Base-by-base conservation (phyloP, 176 grass and related monocot species). In the Ananas comosus region DNA sequence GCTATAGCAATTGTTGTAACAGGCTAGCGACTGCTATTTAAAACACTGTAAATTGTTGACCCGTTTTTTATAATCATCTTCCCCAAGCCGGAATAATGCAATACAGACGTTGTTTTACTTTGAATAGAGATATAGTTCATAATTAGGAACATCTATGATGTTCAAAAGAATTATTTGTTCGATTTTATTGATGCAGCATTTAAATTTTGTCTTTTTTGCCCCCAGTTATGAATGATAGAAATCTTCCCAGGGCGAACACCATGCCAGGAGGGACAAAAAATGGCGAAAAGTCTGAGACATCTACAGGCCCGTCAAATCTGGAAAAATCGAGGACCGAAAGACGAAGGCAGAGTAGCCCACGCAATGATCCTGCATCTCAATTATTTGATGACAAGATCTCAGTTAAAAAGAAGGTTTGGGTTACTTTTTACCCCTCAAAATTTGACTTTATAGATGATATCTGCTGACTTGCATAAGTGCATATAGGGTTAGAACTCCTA, bases 371-470 rank as follows among this genome's bases (percentile, higher is more conserved):
- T 75, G 24, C 87, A 64, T 74, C 71, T 56, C 87, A 93, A 80
- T 66, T 97, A 64, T 74, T 93, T 24, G 82, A 87, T 78, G 94
- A 90, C 67, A 90, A 77, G 49, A 83, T 97, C 68, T 79, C 93
- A 65, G 49, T 70, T 49, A 97, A 64, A 67, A 86, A 90, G 76
- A 99, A 90, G 86, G 94, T 80, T 51, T 51, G 64, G 12, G 18
- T 70, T 12, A 51, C 53, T 64, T 73, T 53, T 50, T 80, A 17
- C 28, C 3, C 21, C 24, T 12, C 18, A 52, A 4, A 19, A n/a
- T 61, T 22, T 61, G n/a, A 61, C 21, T 19, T 61, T 16, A 61
- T 21, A 10, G 56, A 61, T 61, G 56, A 2, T 61, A 22, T 61
- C 10, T 18, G 0, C 21, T 61, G 56, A 61, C 56, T 61, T 22